Base-by-base conservation (phyloP, 129 eudicot species). In the Calendula officinalis region DNA sequence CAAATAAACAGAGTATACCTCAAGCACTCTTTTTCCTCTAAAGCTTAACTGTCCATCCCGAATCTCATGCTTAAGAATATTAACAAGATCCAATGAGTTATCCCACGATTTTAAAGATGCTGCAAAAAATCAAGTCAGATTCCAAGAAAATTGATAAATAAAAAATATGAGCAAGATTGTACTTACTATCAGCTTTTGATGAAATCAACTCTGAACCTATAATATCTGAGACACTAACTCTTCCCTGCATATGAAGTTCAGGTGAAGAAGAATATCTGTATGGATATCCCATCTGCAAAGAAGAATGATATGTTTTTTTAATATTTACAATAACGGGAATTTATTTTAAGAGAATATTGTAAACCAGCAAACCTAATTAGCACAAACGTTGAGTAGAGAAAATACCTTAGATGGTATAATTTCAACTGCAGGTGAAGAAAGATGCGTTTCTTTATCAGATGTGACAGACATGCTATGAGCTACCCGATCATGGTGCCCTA, bases 1-100 rank as follows among this genome's bases (percentile, higher is more conserved):
- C 3, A 47, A 47, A 14, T 32, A 52, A 36, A n/a, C n/a, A 66
- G 9, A 67, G 40, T 22, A 63, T 80, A 86, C 95, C 95, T 86
- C 87, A 32, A 86, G 84, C 47, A 86, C 95, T 72, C 79, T 78
- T 83, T 86, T 86, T 55, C 95, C 95, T 75, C 95, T 75, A 64
- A 86, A 86, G 84, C 90, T 86, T 39, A 86, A 68, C 40, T 83
- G 95, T 54, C 87, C 95, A 65, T 86, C 95, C 60, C 89, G 89
- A 63, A 86, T 86, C 72, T 86, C 95, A 38, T 86, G 84, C 66
- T 83, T 86, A 35, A 86, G 87, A 55, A 76, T 68, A 46, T 86
- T 83, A 65, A 86, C 86, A 66, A 86, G 87, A 78, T 86, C 90
- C 60, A 86, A 64, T 7, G 95, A 78, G 80, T 80, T 83, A 48